Percentiles rank a stretch among this genome's conserved stretches.
phyloP scores from a whole-genome alignment of 495 filamentous ascomycete species.

The Pseudotulostoma volvatum region DNA sequence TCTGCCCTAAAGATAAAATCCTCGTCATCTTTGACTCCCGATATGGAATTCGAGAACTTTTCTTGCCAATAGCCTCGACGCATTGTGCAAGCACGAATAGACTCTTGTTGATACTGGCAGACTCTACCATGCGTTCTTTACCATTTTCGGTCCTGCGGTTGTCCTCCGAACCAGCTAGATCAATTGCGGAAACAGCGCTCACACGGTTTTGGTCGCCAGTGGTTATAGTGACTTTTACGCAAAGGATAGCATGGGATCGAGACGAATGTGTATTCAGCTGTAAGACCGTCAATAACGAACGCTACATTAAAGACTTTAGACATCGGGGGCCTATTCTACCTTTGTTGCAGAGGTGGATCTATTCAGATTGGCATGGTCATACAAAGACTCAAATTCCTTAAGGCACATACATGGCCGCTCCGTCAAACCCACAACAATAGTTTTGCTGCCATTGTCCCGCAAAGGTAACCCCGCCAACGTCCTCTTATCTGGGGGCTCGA shows the following conservation, averaged over 20 bases:
- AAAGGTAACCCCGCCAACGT: constrained; percentile 71
- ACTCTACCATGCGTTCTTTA: constrained; percentile 83
- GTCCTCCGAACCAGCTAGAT: constrained; percentile 91
- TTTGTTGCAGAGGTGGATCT: constrained; percentile 86
- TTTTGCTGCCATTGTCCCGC: constrained; percentile 78
- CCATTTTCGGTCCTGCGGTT: constrained; percentile 89
- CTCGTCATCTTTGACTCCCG: constrained; percentile 95
- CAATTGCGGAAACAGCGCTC: constrained; percentile 85
- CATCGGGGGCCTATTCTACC: no score
- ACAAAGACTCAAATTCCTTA: constrained; percentile 84
- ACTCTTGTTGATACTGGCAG: constrained; percentile 97
- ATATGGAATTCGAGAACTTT: constrained; percentile 72
- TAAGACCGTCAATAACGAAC: no score
- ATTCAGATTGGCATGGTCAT: constrained; percentile 90
- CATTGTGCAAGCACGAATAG: constrained; percentile 91
- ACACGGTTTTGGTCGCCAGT: constrained; percentile 53
- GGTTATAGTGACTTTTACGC: constrained; percentile 68
- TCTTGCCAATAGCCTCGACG: constrained; percentile 80
- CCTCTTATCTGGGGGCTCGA: constrained; percentile 80
- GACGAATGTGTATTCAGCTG: constrained; percentile 86
- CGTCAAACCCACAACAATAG: constrained; percentile 78
- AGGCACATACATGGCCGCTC: constrained; percentile 71
- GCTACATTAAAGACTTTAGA: no score
- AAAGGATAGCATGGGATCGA: constrained; percentile 81
- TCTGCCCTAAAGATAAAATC: constrained; percentile 83